A percentile compares a stretch with the other conserved stretches of the same genome.
Evolutionary conservation across 768 basidiomycete genomes (phyloP).

Genomic region (Phaeolepiota aurea): DNA sequence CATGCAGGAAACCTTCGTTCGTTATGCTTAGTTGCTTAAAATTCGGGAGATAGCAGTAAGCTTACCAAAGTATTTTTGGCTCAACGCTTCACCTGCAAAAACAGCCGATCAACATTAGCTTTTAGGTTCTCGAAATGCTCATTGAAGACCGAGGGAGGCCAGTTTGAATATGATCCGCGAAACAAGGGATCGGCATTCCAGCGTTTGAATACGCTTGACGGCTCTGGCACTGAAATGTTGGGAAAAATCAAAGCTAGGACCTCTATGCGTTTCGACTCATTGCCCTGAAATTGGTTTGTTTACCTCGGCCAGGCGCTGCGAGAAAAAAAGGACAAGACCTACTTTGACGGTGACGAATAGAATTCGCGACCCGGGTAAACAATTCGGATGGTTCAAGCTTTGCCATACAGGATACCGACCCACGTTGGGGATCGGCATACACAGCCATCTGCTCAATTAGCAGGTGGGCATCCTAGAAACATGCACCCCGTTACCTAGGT

Average conservation of each 20-base stretch:
- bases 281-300: constrained; percentile 31
- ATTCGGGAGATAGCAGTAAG: not conserved
- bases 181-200: constrained; percentile 49
- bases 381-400: constrained; percentile 46
- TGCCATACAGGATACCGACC: constrained; percentile 67
- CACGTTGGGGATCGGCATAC: constrained; percentile 47
- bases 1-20: not conserved
- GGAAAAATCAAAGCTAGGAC: constrained; percentile 53
- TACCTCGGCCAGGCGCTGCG: not conserved
- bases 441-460: constrained; percentile 55
- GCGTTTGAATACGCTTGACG: constrained; percentile 42
- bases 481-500: constrained; percentile 19
- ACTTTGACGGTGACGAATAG: constrained; percentile 44
- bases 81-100: constrained; percentile 61
- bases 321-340: too few relatives aligned
- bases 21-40: not conserved
- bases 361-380: constrained; percentile 54
- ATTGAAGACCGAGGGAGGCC: constrained; percentile 54
- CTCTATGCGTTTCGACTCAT: constrained; percentile 53
- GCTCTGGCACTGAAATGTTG: constrained; percentile 41
- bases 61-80: constrained; percentile 48
- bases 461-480: constrained; percentile 1
- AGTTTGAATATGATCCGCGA: constrained; percentile 61
- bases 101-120: constrained; percentile 44
- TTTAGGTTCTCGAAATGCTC: constrained; percentile 48